A percentile compares a stretch with the other conserved stretches of the same genome.
Conservation (phyloP, 2,329 filamentous ascomycete species). For the Dothideomycetidae sp. region DNA sequence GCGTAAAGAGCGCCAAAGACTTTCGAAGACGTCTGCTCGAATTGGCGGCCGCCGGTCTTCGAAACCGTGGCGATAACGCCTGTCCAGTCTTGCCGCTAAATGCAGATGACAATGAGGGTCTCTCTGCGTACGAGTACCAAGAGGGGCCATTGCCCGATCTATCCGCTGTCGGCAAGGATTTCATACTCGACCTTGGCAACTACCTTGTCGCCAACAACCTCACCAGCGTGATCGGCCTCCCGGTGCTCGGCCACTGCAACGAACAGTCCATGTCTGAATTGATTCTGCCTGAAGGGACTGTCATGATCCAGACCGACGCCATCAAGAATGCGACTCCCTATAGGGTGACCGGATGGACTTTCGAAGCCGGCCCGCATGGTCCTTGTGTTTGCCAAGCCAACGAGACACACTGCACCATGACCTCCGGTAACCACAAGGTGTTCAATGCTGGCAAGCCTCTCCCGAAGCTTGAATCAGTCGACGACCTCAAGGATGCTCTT, state of each 20-base stretch:
- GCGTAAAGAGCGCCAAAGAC: too few species aligned
- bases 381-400: constrained; percentile 1
- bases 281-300: not conserved
- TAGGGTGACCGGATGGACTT: not conserved
- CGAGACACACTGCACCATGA: not conserved
- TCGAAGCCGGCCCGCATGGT: too few species aligned
- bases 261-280: not conserved
- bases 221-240: not conserved
- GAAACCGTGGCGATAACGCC: too few species aligned
- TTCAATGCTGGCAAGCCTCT: constrained; percentile 1
- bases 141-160: not conserved
- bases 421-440: not conserved
- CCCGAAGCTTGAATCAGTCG: not conserved
- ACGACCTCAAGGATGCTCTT: too few species aligned
- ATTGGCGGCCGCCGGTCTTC: too few species aligned
- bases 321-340: not conserved
- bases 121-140: not conserved
- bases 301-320: not conserved
- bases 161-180: not conserved
- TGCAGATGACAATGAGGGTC: too few species aligned
- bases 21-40: too few species aligned
- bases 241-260: not conserved
- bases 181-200: too few species aligned
- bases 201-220: too few species aligned
- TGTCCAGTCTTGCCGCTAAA: too few species aligned